These are phyloP conservation scores for Rossbeevera mucosa DNA, from an alignment of 768 basidiomycete species.

Conservation along the genomic window DNA sequence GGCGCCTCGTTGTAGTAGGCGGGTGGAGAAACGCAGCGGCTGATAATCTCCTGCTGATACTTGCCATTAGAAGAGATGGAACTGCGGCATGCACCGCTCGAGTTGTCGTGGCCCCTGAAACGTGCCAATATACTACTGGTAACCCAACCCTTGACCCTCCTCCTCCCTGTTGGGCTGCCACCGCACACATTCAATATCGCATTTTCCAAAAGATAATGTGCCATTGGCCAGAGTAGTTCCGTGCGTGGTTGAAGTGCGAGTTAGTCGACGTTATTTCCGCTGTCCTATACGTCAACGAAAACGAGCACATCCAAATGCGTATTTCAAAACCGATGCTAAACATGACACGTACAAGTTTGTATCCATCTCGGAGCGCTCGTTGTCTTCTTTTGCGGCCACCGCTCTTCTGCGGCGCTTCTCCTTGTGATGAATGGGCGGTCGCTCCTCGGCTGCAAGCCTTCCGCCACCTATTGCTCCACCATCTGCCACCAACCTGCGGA, in stretches of 20 bases:
- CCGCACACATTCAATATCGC: background rate
- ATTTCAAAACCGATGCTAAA: background rate
- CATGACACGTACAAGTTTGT: background rate
- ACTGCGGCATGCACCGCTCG: slow-evolving; percentile 9
- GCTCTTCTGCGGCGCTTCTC: background rate
- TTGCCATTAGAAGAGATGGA: slow-evolving; percentile 1
- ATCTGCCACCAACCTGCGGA: background rate
- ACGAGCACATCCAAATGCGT: background rate
- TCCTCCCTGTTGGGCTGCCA: slow-evolving; percentile 22
- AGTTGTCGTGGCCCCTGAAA: slow-evolving; percentile 13
- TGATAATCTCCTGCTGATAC: background rate
- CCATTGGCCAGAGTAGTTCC: background rate
- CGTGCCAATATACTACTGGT: slow-evolving; percentile 6
- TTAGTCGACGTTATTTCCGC: slow-evolving; percentile 7
- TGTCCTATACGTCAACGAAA: background rate
- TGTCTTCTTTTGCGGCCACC: background rate
- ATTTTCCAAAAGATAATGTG: background rate
- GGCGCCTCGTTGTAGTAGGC: background rate
- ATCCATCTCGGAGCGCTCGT: background rate
- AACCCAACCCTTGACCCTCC: slow-evolving; percentile 16
- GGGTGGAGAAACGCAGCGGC: background rate
- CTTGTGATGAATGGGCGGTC: background rate
- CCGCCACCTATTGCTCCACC: background rate
- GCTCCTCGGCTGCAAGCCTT: too few species aligned
- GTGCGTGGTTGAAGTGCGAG: background rate